Evolutionary conservation across 495 filamentous ascomycete species (phyloP).

Genomic region (Aspergillus campestris): DNA sequence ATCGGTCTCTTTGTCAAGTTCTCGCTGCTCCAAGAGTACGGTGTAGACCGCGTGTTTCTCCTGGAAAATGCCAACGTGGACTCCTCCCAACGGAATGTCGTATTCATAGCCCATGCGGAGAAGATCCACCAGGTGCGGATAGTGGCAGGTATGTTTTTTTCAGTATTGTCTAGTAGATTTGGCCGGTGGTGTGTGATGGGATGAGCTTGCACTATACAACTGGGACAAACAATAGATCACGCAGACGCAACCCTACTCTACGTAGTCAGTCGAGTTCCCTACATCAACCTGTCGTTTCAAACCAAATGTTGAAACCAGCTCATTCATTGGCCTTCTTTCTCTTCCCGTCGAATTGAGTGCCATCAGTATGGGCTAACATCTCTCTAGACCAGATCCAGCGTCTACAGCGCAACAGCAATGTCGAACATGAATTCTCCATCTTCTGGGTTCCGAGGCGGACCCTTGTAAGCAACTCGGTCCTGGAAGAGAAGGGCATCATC

Average conservation of each 20-base stretch:
- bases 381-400: slow-evolving; percentile 80
- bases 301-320: slow-evolving; percentile 24
- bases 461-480: slow-evolving; percentile 78
- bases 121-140: slow-evolving; percentile 69
- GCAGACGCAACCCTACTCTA: slow-evolving; percentile 49
- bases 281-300: slow-evolving; percentile 37
- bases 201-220: neutral
- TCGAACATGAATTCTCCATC: slow-evolving; percentile 88
- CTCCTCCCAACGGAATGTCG: slow-evolving; percentile 85
- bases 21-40: slow-evolving; percentile 83
- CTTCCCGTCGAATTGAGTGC: slow-evolving; percentile 28
- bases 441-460: slow-evolving; percentile 92
- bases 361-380: slow-evolving; percentile 53
- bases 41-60: slow-evolving; percentile 92
- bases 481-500: slow-evolving; percentile 88
- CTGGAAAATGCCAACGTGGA: slow-evolving; percentile 92
- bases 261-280: slow-evolving; percentile 58
- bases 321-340: slow-evolving; percentile 36
- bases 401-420: slow-evolving; percentile 71
- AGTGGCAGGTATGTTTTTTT: slow-evolving; percentile 72
- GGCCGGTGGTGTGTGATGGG: neutral
- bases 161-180: slow-evolving; percentile 1
- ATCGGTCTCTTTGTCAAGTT: slow-evolving; percentile 90
- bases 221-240: slow-evolving; percentile 55
- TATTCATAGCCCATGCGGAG: slow-evolving; percentile 86